Percentiles rank a stretch among this genome's conserved stretches.
Evolutionary conservation across 75 land plant species (phyloP).

Genomic region (Selaginella tamariscina): DNA sequence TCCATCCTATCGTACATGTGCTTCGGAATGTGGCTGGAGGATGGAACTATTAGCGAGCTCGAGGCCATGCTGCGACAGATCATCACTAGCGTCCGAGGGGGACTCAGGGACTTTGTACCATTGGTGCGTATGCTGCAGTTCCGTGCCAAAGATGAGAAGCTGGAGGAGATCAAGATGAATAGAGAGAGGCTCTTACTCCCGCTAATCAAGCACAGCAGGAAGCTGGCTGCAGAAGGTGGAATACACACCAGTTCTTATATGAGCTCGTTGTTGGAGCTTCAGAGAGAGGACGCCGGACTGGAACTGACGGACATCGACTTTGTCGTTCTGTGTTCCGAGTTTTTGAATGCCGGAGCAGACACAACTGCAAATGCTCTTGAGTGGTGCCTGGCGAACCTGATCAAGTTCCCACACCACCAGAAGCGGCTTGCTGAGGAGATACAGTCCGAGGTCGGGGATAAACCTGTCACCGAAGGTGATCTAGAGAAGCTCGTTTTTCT

Average conservation of each 20-base stretch:
- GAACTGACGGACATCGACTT: conserved; percentile 37
- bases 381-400: conserved; percentile 58
- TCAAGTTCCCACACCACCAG: conserved; percentile 39
- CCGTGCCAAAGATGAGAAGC: neutral
- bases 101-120: neutral
- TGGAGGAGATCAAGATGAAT: neutral
- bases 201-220: neutral
- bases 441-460: conserved; percentile 16
- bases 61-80: neutral
- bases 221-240: neutral
- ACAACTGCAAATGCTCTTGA: conserved; percentile 50
- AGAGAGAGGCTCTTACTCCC: neutral
- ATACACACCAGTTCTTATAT: neutral
- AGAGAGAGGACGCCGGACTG: neutral
- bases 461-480: conserved; percentile 34
- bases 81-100: neutral
- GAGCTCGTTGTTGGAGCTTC: neutral
- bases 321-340: conserved; percentile 52
- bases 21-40: neutral
- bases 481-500: conserved; percentile 41
- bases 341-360: conserved; percentile 63
- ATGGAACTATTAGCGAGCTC: neutral
- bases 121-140: neutral
- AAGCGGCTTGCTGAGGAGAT: conserved; percentile 43
- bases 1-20: conserved; percentile 2